phyloP scores from a whole-genome alignment of 192 early-diverging fungal species.

The Coemansia sp. region DNA sequence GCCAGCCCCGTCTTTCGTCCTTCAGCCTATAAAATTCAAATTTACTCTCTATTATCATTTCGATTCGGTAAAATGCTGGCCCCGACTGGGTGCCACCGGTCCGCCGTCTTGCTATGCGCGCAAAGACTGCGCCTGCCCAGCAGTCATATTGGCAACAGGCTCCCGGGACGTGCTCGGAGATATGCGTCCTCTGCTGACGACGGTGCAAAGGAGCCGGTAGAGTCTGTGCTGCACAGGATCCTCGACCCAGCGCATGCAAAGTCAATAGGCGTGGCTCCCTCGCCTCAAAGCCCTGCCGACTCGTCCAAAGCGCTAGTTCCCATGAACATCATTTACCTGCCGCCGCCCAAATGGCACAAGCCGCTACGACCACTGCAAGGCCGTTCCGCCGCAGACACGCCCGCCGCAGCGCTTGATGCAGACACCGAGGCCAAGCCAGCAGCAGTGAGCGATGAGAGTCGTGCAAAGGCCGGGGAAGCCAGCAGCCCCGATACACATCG shows the following conservation, averaged over 20 bases:
- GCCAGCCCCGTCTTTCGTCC: not conserved
- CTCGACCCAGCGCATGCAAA: conserved; percentile 22
- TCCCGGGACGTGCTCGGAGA: not conserved
- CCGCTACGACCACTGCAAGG: conserved; percentile 14
- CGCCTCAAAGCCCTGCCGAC: not conserved
- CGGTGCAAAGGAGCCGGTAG: conserved; percentile 19
- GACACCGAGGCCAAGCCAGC: not conserved
- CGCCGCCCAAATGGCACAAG: conserved; percentile 47
- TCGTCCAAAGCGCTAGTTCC: conserved; percentile 32
- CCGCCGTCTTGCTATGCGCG: not conserved
- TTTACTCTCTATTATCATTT: not conserved
- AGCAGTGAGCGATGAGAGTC: not conserved
- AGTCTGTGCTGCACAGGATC: conserved; percentile 20
- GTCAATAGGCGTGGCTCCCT: conserved; percentile 5
- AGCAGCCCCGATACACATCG: not conserved
- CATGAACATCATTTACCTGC: conserved; percentile 45
- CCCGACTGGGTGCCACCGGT: not conserved
- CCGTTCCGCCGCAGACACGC: not conserved
- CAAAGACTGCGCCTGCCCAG: not conserved
- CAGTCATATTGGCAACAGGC: not conserved
- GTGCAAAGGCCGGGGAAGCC: not conserved
- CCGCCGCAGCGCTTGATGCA: not conserved
- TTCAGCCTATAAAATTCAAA: not conserved
- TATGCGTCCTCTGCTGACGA: not conserved
- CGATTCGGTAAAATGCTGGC: not conserved